A percentile compares a stretch with the other conserved stretches of the same genome.
phyloP scores from a whole-genome alignment of 1,139 yeast genomes.

The Pneumocystis murina region DNA sequence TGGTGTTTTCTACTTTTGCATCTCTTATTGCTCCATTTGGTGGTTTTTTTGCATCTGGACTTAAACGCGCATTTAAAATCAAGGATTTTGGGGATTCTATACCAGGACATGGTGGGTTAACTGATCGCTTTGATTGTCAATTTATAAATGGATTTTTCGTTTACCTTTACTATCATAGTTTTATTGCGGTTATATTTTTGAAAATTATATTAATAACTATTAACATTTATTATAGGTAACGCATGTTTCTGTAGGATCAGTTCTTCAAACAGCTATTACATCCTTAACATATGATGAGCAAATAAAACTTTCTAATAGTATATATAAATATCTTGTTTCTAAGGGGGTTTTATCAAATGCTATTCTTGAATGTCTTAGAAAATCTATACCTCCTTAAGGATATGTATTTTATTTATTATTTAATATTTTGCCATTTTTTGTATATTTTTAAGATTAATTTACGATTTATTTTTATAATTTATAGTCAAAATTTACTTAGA shows the following conservation, averaged over 20 bases:
- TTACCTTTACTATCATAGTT: slow-evolving; percentile 82
- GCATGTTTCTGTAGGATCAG: slow-evolving; percentile 54
- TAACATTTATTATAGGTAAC: slow-evolving; percentile 15
- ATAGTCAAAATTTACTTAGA: too few species aligned
- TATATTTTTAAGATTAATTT: not conserved
- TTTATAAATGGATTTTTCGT: slow-evolving; percentile 94
- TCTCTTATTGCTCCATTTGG: slow-evolving; percentile 97
- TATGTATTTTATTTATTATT: not conserved
- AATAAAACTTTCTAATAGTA: slow-evolving; percentile 42
- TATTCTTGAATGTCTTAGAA: not conserved
- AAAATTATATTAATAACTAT: slow-evolving; percentile 23
- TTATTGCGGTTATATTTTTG: slow-evolving; percentile 37
- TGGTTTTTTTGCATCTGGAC: slow-evolving; percentile 93
- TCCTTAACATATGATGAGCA: slow-evolving; percentile 57
- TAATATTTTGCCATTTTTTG: not conserved
- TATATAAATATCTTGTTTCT: slow-evolving; percentile 48
- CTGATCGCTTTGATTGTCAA: slow-evolving; percentile 96
- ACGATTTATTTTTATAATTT: not conserved
- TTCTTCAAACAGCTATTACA: slow-evolving; percentile 61
- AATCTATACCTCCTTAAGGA: not conserved
- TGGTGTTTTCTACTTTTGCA: slow-evolving; percentile 82
- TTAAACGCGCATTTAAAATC: slow-evolving; percentile 91
- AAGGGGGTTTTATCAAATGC: slow-evolving; percentile 24
- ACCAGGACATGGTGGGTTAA: slow-evolving; percentile 97
- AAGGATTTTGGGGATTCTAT: slow-evolving; percentile 86